Percentiles rank a stretch among this genome's conserved stretches.
These are phyloP conservation scores for Vigna angularis DNA, from an alignment of 306 rosid genomes.

Conservation along the genomic window DNA sequence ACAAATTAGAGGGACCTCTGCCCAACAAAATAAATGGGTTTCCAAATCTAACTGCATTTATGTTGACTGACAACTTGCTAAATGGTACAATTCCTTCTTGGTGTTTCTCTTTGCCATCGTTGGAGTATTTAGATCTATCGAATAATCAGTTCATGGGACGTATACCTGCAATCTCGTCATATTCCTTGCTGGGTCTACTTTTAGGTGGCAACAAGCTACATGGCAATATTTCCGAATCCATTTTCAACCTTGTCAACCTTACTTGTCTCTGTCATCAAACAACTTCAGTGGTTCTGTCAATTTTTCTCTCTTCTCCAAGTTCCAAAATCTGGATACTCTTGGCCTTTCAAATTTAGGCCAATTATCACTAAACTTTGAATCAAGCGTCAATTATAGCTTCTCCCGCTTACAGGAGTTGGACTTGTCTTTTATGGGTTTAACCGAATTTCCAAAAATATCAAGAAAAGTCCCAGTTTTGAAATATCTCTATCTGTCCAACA, in stretches of 20 bases:
- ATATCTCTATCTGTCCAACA: not conserved
- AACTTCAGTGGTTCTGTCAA: not conserved
- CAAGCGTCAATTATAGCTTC: not conserved
- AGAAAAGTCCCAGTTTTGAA: not conserved
- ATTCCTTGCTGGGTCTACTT: too few relatives aligned
- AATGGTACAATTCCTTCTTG: conserved; percentile 25
- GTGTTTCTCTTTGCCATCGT: too few relatives aligned
- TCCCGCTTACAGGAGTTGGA: not conserved
- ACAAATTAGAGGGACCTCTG: not conserved
- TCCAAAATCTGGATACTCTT: not conserved
- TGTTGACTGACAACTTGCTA: not conserved
- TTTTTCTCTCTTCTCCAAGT: not conserved
- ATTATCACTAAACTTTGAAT: not conserved
- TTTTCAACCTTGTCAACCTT: conserved; percentile 1
- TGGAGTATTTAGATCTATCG: too few relatives aligned
- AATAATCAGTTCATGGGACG: too few relatives aligned
- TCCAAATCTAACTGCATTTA: not conserved
- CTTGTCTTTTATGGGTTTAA: not conserved
- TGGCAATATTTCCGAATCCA: too few relatives aligned
- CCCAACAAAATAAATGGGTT: not conserved
- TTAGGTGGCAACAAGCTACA: too few relatives aligned
- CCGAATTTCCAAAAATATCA: too few relatives aligned
- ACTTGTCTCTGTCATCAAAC: not conserved
- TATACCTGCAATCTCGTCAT: too few relatives aligned
- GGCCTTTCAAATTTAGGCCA: not conserved